Conservation (phyloP, 257 asterid genomes). For the Catharanthus roseus region DNA sequence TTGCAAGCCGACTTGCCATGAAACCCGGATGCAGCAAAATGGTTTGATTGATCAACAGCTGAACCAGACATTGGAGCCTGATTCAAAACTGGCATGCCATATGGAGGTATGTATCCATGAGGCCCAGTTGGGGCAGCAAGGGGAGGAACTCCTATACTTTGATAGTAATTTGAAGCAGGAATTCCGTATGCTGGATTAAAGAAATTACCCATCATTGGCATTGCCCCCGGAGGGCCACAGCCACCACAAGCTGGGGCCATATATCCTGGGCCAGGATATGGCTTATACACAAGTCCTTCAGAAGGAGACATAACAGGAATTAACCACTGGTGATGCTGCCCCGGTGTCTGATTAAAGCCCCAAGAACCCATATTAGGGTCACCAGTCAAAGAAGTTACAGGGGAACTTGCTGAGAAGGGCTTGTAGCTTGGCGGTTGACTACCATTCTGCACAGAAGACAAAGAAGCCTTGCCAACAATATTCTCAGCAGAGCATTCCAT, state of each 20-base stretch:
- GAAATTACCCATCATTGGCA: conserved; percentile 40
- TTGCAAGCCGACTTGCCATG: conserved; percentile 25
- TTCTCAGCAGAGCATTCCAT: conserved; percentile 68
- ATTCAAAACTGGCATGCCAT: conserved; percentile 46
- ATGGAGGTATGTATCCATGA: conserved; percentile 49
- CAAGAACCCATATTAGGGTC: conserved; percentile 32
- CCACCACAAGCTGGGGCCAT: conserved; percentile 32
- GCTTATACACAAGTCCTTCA: conserved; percentile 87
- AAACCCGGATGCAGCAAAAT: conserved; percentile 15
- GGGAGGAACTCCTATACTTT: conserved; percentile 30
- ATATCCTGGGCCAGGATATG: conserved; percentile 55
- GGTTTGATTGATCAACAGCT: conserved; percentile 32
- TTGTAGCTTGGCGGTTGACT: conserved; percentile 22
- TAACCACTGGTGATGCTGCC: conserved; percentile 80
- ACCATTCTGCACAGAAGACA: conserved; percentile 37
- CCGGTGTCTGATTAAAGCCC: conserved; percentile 48
- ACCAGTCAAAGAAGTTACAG: conserved; percentile 23
- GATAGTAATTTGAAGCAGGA: conserved; percentile 37
- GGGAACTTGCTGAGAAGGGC: conserved; percentile 24
- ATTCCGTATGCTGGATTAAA: conserved; percentile 42
- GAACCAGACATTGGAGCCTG: conserved; percentile 32
- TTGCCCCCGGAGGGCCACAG: conserved; percentile 31
- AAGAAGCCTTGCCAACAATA: conserved; percentile 37
- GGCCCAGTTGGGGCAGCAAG: conserved; percentile 33
- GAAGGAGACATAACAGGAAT: conserved; percentile 89